A percentile compares a stretch with the other conserved stretches of the same genome.
Evolutionary conservation across 768 basidiomycete species (phyloP).

Genomic region (Rossbeevera mucosa): DNA sequence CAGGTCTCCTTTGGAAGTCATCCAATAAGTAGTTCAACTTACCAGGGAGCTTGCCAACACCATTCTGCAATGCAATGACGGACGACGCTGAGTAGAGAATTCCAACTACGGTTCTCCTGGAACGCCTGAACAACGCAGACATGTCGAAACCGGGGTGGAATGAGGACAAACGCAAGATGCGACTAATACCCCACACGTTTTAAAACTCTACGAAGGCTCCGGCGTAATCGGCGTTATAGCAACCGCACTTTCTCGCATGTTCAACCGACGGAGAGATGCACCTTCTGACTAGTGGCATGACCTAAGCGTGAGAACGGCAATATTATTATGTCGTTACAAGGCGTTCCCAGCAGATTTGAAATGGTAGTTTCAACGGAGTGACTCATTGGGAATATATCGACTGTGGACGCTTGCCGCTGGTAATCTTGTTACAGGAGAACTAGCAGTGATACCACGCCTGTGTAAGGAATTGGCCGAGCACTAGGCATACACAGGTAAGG

Average conservation of each 20-base stretch:
- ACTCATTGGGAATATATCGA: not conserved
- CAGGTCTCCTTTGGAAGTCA: not conserved
- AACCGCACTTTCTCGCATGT: too few species aligned
- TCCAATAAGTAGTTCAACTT: not conserved
- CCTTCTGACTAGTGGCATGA: too few species aligned
- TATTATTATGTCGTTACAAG: too few species aligned
- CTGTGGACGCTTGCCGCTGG: not conserved
- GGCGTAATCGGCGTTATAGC: not conserved
- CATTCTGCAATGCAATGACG: slow-evolving; percentile 23
- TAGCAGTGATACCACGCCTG: not conserved
- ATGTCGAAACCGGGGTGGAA: slow-evolving; percentile 4
- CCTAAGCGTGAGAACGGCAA: too few species aligned
- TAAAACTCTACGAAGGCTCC: slow-evolving; percentile 11
- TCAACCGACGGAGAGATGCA: too few species aligned
- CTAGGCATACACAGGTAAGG: not conserved
- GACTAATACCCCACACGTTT: not conserved
- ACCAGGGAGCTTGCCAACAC: slow-evolving; percentile 32
- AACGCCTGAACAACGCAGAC: slow-evolving; percentile 6
- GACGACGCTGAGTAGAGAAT: slow-evolving; percentile 12
- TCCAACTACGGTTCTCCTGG: slow-evolving; percentile 2
- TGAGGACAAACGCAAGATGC: not conserved
- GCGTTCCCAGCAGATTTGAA: too few species aligned
- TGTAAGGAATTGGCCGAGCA: not conserved
- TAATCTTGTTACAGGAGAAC: not conserved
- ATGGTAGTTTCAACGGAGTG: too few species aligned